Conservation (phyloP, 148 eudicot species). For the Chenopodium suecicum region DNA sequence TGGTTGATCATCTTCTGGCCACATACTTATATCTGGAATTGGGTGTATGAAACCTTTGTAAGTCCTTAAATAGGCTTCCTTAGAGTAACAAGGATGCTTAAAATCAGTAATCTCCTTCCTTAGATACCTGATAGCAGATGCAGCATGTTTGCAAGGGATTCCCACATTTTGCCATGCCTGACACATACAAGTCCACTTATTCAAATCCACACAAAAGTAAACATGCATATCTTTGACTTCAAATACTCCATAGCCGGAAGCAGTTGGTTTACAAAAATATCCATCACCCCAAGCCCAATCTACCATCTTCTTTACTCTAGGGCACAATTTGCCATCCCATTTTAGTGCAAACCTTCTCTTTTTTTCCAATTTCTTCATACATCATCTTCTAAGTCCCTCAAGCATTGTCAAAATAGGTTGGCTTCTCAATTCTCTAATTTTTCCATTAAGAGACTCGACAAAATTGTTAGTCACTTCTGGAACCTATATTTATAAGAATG, state of each 20-base stretch:
- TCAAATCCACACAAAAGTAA: background rate
- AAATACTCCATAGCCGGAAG: background rate
- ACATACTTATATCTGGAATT: background rate
- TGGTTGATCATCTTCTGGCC: slow-evolving; percentile 2
- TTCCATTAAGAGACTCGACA: slow-evolving; percentile 11
- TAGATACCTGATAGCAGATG: background rate
- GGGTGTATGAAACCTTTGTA: background rate
- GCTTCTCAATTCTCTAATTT: background rate
- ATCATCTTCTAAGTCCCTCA: background rate
- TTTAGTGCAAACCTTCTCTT: background rate
- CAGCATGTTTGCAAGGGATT: background rate
- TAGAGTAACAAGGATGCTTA: slow-evolving; percentile 1
- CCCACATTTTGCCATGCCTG: slow-evolving; percentile 5
- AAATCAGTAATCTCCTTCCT: background rate
- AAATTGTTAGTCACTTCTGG: slow-evolving; percentile 13
- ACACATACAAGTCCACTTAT: background rate
- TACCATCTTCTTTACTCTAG: background rate
- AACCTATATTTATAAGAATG: too few species aligned
- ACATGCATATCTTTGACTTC: background rate
- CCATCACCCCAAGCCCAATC: slow-evolving; percentile 7
- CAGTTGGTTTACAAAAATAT: background rate
- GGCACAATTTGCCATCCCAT: background rate
- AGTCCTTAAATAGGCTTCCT: background rate
- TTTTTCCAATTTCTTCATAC: slow-evolving; percentile 2
- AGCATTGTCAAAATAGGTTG: slow-evolving; percentile 6